Base-by-base conservation (phyloP, 495 filamentous ascomycete genomes). In the Podospora tetraspora region DNA sequence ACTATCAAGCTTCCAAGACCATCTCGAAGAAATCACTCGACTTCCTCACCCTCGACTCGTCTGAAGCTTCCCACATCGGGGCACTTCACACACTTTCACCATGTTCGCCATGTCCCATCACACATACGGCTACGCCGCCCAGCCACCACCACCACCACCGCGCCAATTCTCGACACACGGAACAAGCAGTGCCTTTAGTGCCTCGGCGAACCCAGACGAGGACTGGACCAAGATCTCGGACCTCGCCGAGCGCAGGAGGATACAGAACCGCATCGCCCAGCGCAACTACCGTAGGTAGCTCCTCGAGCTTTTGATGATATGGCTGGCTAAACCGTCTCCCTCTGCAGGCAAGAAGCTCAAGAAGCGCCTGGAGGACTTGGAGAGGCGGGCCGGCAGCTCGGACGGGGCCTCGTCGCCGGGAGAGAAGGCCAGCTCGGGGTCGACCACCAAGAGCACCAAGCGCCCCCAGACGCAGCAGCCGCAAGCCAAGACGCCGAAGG, bases 191-290 rank as follows among this genome's bases (percentile, higher is more conserved):
- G 95, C 96, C 70, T 97, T 97, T 86, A 96, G 93, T 82, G 90
- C 91, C 71, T 95, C 91, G 69, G 96, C 95, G 72, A 95, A 97
- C 79, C 93, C 95, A 66, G 94, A 97, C 72, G 94, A 98, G 80
- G 94, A 98, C 83, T 98, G 94, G 94, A 98, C 94, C 75, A 95
- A 98, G 87, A 97, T 98, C 80, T 97, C 95, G 59, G 94, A 98
- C 77, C 86, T 97, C 57, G 94, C 94, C 64, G 94, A 97, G 82
- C 88, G 94, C 71, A 85, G 94, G 75, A 85, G 94, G 74, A 97
- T 98, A 81, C 94, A 98, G 81, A 98, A 98, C 81, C 88, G 94
- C 62, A 98, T 98, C 80, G 94, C 94, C 57, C 94, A 98, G 81
- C 90, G 94, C 68, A 98, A 98, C 82, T 98, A 98, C 82, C 94